phyloP scores from a whole-genome alignment of 805 yeast genomes.

The Metschnikowia picachoensis region DNA sequence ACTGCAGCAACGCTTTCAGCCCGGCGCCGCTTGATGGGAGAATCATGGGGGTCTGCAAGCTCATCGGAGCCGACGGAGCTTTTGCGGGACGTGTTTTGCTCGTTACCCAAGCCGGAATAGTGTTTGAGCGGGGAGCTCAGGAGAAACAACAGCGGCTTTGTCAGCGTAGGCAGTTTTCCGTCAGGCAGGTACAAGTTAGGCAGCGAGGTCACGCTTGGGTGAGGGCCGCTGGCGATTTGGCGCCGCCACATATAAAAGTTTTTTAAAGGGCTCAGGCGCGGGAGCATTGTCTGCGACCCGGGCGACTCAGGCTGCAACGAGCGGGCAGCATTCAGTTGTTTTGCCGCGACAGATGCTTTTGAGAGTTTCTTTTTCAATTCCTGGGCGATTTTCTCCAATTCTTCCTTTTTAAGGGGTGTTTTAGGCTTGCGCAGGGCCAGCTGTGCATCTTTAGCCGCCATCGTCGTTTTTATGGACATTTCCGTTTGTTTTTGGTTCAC shows the following conservation, averaged over 20 bases:
- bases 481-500: conserved; percentile 16
- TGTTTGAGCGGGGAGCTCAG: conserved; percentile 34
- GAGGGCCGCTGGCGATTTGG: conserved; percentile 22
- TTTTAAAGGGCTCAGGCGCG: conserved; percentile 31
- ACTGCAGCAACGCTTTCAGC: conserved; percentile 16
- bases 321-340: conserved; percentile 26
- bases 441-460: conserved; percentile 12
- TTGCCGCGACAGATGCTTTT: conserved; percentile 43
- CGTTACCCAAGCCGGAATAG: conserved; percentile 2
- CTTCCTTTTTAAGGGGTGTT: conserved; percentile 41
- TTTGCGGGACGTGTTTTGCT: conserved; percentile 4
- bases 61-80: conserved; percentile 10
- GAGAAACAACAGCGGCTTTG: conserved; percentile 32
- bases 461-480: conserved; percentile 13
- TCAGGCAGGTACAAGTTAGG: conserved; percentile 37
- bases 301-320: conserved; percentile 21
- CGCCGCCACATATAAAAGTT: conserved; percentile 26
- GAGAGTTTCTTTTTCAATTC: conserved; percentile 40
- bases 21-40: conserved; percentile 31
- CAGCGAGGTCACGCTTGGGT: conserved; percentile 22
- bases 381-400: conserved; percentile 41
- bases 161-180: conserved; percentile 39
- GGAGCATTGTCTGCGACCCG: conserved; percentile 13
- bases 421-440: conserved; percentile 20
- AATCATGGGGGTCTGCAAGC: conserved; percentile 19